phyloP scores from a whole-genome alignment of 73 alveolate species.

The Urostyla sp. region DNA sequence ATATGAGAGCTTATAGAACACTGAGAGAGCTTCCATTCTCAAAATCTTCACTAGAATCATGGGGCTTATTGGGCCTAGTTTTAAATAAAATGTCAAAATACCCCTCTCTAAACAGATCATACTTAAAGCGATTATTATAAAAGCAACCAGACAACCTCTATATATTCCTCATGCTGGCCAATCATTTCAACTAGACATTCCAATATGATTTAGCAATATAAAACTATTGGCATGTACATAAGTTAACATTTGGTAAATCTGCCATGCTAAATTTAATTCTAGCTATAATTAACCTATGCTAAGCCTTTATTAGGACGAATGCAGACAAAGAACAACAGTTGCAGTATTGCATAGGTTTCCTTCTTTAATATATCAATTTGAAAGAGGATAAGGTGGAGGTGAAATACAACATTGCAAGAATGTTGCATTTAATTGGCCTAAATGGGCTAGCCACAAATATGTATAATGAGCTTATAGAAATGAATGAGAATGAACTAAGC shows the following conservation, averaged over 20 bases:
- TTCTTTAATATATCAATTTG: neutral
- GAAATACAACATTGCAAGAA: slow-evolving; percentile 31
- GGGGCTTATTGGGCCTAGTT: slow-evolving; percentile 44
- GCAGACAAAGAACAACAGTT: slow-evolving; percentile 33
- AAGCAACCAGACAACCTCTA: slow-evolving; percentile 10
- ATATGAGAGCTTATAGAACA: slow-evolving; percentile 9
- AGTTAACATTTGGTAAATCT: neutral
- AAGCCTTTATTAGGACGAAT: slow-evolving; percentile 26
- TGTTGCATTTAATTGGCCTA: slow-evolving; percentile 34
- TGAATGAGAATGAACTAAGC: neutral
- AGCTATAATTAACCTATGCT: slow-evolving; percentile 21
- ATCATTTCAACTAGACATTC: slow-evolving; percentile 17
- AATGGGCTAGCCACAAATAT: slow-evolving; percentile 10
- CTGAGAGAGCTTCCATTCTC: slow-evolving; percentile 1
- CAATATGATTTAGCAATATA: slow-evolving; percentile 6
- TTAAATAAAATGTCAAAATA: slow-evolving; percentile 2
- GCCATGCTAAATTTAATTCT: slow-evolving; percentile 16
- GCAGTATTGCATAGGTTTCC: slow-evolving; percentile 4
- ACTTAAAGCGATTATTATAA: slow-evolving; percentile 17
- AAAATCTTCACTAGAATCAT: neutral
- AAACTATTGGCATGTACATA: slow-evolving; percentile 25
- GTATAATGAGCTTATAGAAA: neutral
- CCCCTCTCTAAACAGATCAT: slow-evolving; percentile 30
- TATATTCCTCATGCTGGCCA: slow-evolving; percentile 30
- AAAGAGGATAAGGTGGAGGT: slow-evolving; percentile 27